Evolutionary conservation across 1,139 yeast genomes (phyloP).

Genomic region (Geotrichum bryndzae): DNA sequence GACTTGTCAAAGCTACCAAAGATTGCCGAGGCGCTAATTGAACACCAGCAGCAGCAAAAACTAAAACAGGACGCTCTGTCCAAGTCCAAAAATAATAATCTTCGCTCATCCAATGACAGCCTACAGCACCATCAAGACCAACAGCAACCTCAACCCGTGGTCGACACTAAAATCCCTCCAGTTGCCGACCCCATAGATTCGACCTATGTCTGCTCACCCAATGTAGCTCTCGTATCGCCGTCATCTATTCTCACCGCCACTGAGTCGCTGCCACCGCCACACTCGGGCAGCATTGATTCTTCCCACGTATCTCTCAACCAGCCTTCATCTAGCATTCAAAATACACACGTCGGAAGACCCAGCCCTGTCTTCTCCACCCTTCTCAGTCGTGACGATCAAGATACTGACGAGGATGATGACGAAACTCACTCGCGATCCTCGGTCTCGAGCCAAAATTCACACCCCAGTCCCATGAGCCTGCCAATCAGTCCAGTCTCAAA

Average conservation of each 20-base stretch:
- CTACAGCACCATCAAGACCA: background rate
- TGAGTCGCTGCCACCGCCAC: background rate
- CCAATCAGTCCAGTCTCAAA: slow-evolving; percentile 3
- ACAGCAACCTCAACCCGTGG: background rate
- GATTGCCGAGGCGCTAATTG: background rate
- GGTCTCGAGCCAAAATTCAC: background rate
- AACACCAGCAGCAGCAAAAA: background rate
- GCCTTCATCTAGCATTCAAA: background rate
- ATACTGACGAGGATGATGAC: slow-evolving; percentile 4
- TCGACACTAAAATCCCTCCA: background rate
- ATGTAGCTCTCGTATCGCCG: background rate
- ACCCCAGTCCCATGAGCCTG: slow-evolving; percentile 7
- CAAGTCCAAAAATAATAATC: background rate
- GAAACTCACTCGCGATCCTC: background rate
- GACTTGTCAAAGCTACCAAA: slow-evolving; percentile 4
- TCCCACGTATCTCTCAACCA: background rate
- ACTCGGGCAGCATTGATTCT: background rate
- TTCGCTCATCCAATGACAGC: background rate
- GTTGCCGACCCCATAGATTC: background rate
- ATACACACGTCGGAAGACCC: background rate
- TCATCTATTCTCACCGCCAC: background rate
- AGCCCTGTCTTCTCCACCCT: background rate
- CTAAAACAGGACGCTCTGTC: background rate
- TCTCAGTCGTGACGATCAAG: background rate
- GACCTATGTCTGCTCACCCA: background rate